Evolutionary conservation across 2,329 filamentous ascomycete species (phyloP).

Genomic region (Ceratocystiopsis sp.): DNA sequence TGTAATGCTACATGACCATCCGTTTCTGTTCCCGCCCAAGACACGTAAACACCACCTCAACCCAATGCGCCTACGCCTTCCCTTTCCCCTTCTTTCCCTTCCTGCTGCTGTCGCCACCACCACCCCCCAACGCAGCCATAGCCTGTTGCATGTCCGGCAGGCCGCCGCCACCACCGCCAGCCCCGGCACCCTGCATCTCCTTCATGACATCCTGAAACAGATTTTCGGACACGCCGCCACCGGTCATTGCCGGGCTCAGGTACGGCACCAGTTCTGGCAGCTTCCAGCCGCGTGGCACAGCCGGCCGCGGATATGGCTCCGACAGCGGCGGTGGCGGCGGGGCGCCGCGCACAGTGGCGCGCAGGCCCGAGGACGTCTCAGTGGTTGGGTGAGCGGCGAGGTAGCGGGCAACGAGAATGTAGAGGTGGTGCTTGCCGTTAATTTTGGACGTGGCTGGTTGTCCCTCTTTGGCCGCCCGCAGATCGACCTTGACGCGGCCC

Average conservation of each 20-base stretch:
- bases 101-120: slow-evolving; percentile 8
- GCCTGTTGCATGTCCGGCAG: slow-evolving; percentile 3
- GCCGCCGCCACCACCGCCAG: slow-evolving; percentile 10
- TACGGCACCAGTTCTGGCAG: slow-evolving; percentile 70
- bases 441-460: slow-evolving; percentile 28
- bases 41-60: no score
- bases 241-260: slow-evolving; percentile 76
- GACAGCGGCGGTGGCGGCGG: slow-evolving; percentile 44
- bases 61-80: slow-evolving; percentile 7
- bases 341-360: slow-evolving; percentile 56
- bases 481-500: slow-evolving; percentile 64
- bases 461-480: slow-evolving; percentile 24
- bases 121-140: slow-evolving; percentile 10
- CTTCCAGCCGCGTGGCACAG: slow-evolving; percentile 80
- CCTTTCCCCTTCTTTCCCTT: slow-evolving; percentile 15
- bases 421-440: slow-evolving; percentile 74
- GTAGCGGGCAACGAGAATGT: slow-evolving; percentile 61
- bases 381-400: slow-evolving; percentile 64
- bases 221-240: slow-evolving; percentile 87
- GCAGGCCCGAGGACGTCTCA: slow-evolving; percentile 47
- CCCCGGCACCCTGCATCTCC: slow-evolving; percentile 49
- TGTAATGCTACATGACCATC: no score
- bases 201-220: slow-evolving; percentile 94
- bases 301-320: slow-evolving; percentile 53
- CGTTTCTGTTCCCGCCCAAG: no score